Conservation (phyloP, 805 yeast genomes). For the Tetrapisispora pingtungensis region DNA sequence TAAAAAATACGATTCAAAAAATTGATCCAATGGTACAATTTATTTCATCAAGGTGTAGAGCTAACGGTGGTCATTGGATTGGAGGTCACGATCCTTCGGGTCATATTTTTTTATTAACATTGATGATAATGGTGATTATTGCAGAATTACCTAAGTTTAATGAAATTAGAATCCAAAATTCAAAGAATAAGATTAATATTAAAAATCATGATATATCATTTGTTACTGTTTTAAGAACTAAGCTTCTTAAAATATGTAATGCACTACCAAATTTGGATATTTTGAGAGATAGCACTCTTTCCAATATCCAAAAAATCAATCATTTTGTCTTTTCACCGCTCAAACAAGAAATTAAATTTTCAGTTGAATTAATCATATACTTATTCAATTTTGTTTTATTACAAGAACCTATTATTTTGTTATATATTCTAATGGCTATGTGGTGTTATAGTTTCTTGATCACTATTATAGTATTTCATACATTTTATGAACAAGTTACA, state of each 20-base stretch:
- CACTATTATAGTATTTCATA: constrained; percentile 81
- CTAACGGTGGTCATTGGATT: constrained; percentile 54
- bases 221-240: background rate
- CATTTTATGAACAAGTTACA: constrained; percentile 59
- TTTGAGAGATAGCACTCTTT: constrained; percentile 4
- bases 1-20: constrained; percentile 2
- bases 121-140: constrained; percentile 40
- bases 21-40: constrained; percentile 2
- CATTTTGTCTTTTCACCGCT: constrained; percentile 10
- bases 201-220: background rate
- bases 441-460: constrained; percentile 86
- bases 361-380: constrained; percentile 1
- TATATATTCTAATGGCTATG: constrained; percentile 33
- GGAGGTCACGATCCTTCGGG: constrained; percentile 98
- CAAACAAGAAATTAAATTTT: background rate
- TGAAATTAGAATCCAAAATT: background rate
- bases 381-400: constrained; percentile 8
- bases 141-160: constrained; percentile 38
- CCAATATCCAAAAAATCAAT: constrained; percentile 2
- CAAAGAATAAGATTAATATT: background rate
- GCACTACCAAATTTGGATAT: constrained; percentile 10
- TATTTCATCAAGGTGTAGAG: constrained; percentile 38
- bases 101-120: constrained; percentile 63
- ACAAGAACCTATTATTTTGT: constrained; percentile 22
- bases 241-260: constrained; percentile 5